These are phyloP conservation scores for Trichosporon sp. DNA, from an alignment of 1,284 basidiomycete species.

Conservation along the genomic window DNA sequence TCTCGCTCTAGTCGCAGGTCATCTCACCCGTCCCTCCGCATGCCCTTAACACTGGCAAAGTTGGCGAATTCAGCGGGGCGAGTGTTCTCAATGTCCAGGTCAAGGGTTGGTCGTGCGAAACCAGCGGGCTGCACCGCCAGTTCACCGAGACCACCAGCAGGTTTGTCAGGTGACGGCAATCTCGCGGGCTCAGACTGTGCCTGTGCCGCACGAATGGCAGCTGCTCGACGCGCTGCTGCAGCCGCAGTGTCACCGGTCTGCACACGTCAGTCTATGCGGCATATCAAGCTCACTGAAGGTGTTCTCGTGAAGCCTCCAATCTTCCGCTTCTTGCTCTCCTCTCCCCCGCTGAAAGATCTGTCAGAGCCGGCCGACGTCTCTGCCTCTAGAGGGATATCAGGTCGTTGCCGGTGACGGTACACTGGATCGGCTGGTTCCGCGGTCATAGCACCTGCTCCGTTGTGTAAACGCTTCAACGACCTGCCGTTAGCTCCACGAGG, in stretches of 20 bases:
- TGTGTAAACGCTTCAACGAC: conserved; percentile 18
- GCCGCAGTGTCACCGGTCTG: conserved; percentile 6
- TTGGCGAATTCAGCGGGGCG: conserved; percentile 31
- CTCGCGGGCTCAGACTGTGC: background rate
- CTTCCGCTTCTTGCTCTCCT: conserved; percentile 28
- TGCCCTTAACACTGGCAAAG: conserved; percentile 47
- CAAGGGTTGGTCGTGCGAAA: conserved; percentile 23
- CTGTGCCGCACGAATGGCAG: conserved; percentile 34
- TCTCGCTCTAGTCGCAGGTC: background rate
- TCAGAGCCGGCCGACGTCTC: background rate
- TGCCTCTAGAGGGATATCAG: conserved; percentile 33
- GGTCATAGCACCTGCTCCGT: background rate
- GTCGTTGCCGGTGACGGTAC: conserved; percentile 52
- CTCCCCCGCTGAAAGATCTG: background rate
- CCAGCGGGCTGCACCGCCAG: conserved; percentile 36
- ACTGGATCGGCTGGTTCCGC: conserved; percentile 22
- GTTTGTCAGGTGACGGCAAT: conserved; percentile 40
- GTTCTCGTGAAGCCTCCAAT: conserved; percentile 4
- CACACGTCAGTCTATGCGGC: background rate
- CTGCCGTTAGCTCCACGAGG: conserved; percentile 19
- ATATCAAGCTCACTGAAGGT: background rate
- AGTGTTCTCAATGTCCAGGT: conserved; percentile 25
- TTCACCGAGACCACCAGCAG: conserved; percentile 40
- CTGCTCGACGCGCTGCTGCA: conserved; percentile 31
- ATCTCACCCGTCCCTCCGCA: conserved; percentile 44